Base-by-base conservation (phyloP, 106 monocot genomes). In the Allium cepa region DNA sequence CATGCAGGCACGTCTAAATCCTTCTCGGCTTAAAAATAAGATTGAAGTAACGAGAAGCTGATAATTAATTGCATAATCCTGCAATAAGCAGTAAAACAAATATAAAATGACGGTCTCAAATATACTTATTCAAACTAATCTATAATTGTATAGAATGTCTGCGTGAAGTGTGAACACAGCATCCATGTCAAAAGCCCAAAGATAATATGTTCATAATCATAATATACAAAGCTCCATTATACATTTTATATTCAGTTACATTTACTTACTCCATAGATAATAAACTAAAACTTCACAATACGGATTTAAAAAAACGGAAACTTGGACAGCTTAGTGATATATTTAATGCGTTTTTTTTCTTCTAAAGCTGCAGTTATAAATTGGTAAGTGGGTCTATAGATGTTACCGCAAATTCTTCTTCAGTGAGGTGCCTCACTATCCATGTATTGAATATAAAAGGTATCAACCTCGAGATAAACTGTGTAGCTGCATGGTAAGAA, bases 1-100 rank as follows among this genome's bases (percentile, higher is more conserved):
- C 85, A 96, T 75, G 68, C 95, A 91, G 57, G 95, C 91, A 63
- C 95, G 88, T 7, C 94, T 87, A 78, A 96, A 88, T 13, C 91
- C 95, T 67, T 96, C 95, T 18, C 91, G 85, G 68, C 91, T 96
- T 63, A 89, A 64, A 74, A 91, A 86, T 59, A 96, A 77, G 27
- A 96, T 83, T 67, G 83, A 83, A 47, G 85, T 86, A 68, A 91
- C 73, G 53, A 91, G 84, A 59, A 96, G 85, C 74, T 88, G 91
- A 78, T 88, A 91, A 53, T 96, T 83, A 61, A 96, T 79, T 56
- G 85, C 81, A 70, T 88, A 91, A 60, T 83, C 69, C 94, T 95
- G 88, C 74, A 73, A 74, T 63, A 68, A 53, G 16, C 7, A 67
- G 52, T 67, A 56, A n/a, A 56, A 53, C n/a, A 57, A 65, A 27